Evolutionary conservation across 495 filamentous ascomycete genomes (phyloP), one percentile per base, ranked within the genome.

Genomic region (Daldinia caldariorum): DNA sequence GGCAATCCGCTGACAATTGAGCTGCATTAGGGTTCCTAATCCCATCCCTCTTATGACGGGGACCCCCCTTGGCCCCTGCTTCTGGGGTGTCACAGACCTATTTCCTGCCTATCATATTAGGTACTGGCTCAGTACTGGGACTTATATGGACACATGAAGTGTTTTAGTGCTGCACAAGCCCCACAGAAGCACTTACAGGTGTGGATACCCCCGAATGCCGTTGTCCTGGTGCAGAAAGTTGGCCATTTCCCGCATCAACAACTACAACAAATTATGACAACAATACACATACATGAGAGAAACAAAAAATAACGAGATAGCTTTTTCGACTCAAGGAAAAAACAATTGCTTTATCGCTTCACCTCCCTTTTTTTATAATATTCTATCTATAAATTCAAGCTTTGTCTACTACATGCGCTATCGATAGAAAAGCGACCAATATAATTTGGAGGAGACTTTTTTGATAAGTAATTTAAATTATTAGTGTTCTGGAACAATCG

Each of bases 211-310:
- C 35, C 18, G 32, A 54, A 18, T 13, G 35, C 61, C 56, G 70
- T 72, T 72, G 70, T 72, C 65, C 34, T 72, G 70, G 69, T 70
- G 67, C 67, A 70, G 67, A 26, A 16, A 14, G 3, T 35, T 61
- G 51, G 41, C 64, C 61, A 67, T 72, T 67, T 72, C 69, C 69
- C 56, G 63, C 69, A 72, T 72, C 69, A 72, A 72, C 69, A 72
- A 61, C 16, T 22, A 29, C n/a, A 32, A 53, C 22, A 58, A 49
- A 65, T 67, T 66, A 63, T 71, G 53, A 71, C 69, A 71, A 71
- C 63, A 67, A 70, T 63, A 45, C 39, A 59, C 54, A 18, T 45
- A 59, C 54, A 18, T 45, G 45, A 60, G 16, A 39, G 22, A 43
- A 54, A 38, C 1, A 38, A 50, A 62, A 50, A 47, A 31, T 58